Conservation (phyloP, 2,329 filamentous ascomycete species). For the Penicillium corylophilum region DNA sequence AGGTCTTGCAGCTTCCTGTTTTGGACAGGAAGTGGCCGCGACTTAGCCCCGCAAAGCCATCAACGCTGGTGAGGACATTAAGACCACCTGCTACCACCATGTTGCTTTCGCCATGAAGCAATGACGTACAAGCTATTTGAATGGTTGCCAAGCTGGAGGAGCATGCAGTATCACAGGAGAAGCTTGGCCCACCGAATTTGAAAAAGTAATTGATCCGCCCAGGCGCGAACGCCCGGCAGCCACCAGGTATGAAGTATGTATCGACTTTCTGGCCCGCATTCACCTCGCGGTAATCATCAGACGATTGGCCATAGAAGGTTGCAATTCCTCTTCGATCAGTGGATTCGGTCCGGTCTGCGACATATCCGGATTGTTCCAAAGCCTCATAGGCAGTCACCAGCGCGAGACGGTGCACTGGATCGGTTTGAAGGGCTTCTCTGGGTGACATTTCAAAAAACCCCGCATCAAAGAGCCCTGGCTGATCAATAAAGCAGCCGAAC, state of each 20-base stretch:
- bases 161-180: slow-evolving; percentile 72
- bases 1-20: slow-evolving; percentile 50
- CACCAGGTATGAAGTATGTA: slow-evolving; percentile 58
- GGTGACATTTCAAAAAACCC: no score
- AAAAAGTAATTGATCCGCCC: slow-evolving; percentile 73
- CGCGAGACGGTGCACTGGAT: slow-evolving; percentile 75
- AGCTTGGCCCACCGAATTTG: slow-evolving; percentile 70
- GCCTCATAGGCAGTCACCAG: slow-evolving; percentile 78
- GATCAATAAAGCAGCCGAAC: no score
- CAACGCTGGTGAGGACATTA: slow-evolving; percentile 72
- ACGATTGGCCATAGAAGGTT: slow-evolving; percentile 70
- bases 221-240: slow-evolving; percentile 60
- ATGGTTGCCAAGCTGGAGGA: slow-evolving; percentile 63
- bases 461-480: no score
- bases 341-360: slow-evolving; percentile 60
- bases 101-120: slow-evolving; percentile 72
- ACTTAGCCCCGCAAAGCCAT: slow-evolving; percentile 72
- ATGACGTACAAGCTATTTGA: slow-evolving; percentile 69
- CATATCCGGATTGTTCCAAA: slow-evolving; percentile 71
- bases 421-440: no score
- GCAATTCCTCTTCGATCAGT: slow-evolving; percentile 48
- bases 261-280: slow-evolving; percentile 53
- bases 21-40: slow-evolving; percentile 44
- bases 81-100: slow-evolving; percentile 76
- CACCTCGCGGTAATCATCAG: slow-evolving; percentile 55